phyloP scores from a whole-genome alignment of 2,329 filamentous ascomycete genomes.

The Aspergillus latus region DNA sequence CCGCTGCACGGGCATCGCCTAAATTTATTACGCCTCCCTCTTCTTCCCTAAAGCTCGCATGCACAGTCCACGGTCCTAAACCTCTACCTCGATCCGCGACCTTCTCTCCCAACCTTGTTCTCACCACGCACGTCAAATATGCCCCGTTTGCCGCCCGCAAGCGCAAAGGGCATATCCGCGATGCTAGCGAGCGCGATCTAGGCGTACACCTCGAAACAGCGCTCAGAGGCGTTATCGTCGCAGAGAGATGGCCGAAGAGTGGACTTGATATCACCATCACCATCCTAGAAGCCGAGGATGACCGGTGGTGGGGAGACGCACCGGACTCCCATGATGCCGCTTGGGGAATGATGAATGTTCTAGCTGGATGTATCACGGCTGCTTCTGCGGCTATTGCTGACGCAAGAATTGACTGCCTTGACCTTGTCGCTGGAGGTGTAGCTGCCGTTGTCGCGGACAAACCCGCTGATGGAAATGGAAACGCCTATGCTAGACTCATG shows the following conservation, averaged over 20 bases:
- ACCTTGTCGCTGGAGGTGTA: slow-evolving; percentile 84
- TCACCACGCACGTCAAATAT: slow-evolving; percentile 94
- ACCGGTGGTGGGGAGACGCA: slow-evolving; percentile 63
- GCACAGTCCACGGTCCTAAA: slow-evolving; percentile 88
- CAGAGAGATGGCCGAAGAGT: slow-evolving; percentile 97
- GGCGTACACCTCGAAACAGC: slow-evolving; percentile 90
- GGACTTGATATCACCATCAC: slow-evolving; percentile 94
- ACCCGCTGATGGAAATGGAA: slow-evolving; percentile 20
- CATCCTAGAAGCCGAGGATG: slow-evolving; percentile 89
- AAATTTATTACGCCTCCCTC: slow-evolving; percentile 53
- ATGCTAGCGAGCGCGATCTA: slow-evolving; percentile 82
- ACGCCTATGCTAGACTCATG: slow-evolving; percentile 46
- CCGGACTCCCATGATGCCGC: slow-evolving; percentile 57
- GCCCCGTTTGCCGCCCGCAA: slow-evolving; percentile 86
- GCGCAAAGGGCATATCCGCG: slow-evolving; percentile 80
- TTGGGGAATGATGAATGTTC: slow-evolving; percentile 88
- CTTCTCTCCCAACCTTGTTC: slow-evolving; percentile 87
- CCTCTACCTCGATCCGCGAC: slow-evolving; percentile 85
- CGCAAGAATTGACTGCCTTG: slow-evolving; percentile 93
- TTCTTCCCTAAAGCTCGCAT: slow-evolving; percentile 83
- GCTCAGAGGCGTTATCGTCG: slow-evolving; percentile 83
- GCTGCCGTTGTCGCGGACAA: slow-evolving; percentile 68
- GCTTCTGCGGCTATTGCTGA: slow-evolving; percentile 90
- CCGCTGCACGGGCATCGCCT: slow-evolving; percentile 44
- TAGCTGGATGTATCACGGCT: slow-evolving; percentile 89